Conservation (phyloP, 257 asterid species). For the Parsonsia alboflavescens region DNA sequence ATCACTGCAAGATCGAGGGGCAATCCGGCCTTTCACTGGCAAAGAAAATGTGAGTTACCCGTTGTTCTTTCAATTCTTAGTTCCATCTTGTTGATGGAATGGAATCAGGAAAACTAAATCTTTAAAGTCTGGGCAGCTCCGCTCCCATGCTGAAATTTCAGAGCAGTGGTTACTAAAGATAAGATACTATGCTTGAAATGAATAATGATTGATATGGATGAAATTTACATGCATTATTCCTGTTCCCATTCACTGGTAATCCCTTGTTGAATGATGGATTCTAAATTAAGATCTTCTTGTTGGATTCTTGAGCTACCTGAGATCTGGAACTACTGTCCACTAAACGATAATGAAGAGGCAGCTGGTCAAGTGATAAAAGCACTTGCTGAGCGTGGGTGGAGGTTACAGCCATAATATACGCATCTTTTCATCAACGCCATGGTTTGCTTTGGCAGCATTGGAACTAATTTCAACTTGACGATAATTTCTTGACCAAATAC, state of each 20-base stretch:
- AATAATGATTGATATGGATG: not conserved
- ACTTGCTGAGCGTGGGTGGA: conserved; percentile 58
- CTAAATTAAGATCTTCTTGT: conserved; percentile 6
- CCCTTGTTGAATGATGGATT: not conserved
- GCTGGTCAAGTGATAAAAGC: conserved; percentile 57
- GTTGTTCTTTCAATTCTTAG: not conserved
- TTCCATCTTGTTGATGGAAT: not conserved
- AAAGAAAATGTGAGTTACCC: conserved; percentile 52
- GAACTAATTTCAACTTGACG: not conserved
- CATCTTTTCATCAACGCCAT: not conserved
- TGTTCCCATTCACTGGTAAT: not conserved
- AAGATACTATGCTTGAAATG: not conserved
- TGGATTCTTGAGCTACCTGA: conserved; percentile 47
- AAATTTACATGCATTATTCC: not conserved
- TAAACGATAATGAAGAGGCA: conserved; percentile 58
- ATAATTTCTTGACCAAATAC: not conserved
- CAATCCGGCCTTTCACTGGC: conserved; percentile 65
- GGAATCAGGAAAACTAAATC: not conserved
- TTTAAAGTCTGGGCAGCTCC: not conserved
- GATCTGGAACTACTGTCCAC: conserved; percentile 63
- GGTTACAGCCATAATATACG: conserved; percentile 30
- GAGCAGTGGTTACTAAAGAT: not conserved
- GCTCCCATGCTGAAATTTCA: not conserved
- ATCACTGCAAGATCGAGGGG: conserved; percentile 48
- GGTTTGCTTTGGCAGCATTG: not conserved